Conservation (phyloP, 1,284 basidiomycete species). For the Ceratobasidium sp. region DNA sequence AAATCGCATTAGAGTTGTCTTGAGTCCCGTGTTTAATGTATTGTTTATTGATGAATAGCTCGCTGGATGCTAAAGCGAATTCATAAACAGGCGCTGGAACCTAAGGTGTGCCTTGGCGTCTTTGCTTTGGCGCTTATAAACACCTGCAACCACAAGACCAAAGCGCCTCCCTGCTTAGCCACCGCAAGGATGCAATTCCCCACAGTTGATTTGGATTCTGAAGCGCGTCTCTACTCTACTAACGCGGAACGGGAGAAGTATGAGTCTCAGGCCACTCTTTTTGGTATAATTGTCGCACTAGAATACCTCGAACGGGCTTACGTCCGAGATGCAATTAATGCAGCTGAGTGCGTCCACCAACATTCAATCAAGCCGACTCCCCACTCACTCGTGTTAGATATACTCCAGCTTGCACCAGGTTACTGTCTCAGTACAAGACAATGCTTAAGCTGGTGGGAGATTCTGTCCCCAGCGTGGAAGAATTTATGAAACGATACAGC, state of each 20-base stretch:
- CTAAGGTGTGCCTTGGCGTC: no score
- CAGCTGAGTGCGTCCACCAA: slow-evolving; percentile 78
- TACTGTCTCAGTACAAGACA: slow-evolving; percentile 97
- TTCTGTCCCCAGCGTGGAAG: slow-evolving; percentile 83
- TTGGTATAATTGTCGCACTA: slow-evolving; percentile 89
- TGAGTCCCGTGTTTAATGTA: no score
- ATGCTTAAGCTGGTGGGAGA: slow-evolving; percentile 93
- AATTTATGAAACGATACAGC: slow-evolving; percentile 91
- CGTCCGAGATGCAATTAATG: slow-evolving; percentile 90
- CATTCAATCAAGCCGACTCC: background rate
- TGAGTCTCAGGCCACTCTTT: slow-evolving; percentile 90
- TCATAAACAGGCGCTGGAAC: no score
- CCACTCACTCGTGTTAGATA: slow-evolving; percentile 70
- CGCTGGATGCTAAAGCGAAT: no score
- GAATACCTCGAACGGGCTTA: slow-evolving; percentile 97
- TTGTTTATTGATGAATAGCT: no score
- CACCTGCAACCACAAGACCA: background rate
- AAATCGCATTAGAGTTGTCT: no score
- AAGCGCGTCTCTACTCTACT: slow-evolving; percentile 88
- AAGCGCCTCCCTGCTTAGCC: slow-evolving; percentile 4
- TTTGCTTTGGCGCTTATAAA: no score
- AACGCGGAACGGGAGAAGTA: slow-evolving; percentile 92
- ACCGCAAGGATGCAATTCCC: slow-evolving; percentile 34
- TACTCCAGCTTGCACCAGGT: slow-evolving; percentile 91
- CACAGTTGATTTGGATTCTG: slow-evolving; percentile 76